phyloP scores from a whole-genome alignment of 306 rosid species.

The Hippophae gyantsensis region DNA sequence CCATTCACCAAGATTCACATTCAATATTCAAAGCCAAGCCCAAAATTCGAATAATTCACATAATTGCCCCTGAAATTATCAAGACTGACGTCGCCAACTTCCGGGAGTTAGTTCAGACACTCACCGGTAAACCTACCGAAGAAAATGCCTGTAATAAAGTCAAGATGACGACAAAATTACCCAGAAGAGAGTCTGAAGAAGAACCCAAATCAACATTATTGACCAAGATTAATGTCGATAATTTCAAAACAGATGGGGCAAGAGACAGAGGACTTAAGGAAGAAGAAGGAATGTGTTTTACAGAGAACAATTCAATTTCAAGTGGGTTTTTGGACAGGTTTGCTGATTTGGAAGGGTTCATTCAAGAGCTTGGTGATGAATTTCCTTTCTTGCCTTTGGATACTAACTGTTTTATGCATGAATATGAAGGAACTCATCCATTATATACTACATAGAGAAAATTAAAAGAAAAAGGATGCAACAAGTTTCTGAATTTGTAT shows the following conservation, averaged over 20 bases:
- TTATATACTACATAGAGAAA: not conserved
- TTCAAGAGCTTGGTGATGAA: constrained; percentile 47
- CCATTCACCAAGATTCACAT: constrained; percentile 49
- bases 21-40: constrained; percentile 56
- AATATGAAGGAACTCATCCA: constrained; percentile 41
- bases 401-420: constrained; percentile 33
- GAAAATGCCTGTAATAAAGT: not conserved
- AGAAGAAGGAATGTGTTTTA: constrained; percentile 31
- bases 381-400: constrained; percentile 52
- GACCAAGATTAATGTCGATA: no score
- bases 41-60: constrained; percentile 80
- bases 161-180: no score
- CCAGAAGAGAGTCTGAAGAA: not conserved
- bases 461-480: no score
- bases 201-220: constrained; percentile 2
- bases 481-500: no score
- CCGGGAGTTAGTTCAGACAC: constrained; percentile 68
- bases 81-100: constrained; percentile 76
- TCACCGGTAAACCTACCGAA: constrained; percentile 67
- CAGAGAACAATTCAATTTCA: no score
- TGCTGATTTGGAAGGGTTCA: constrained; percentile 68
- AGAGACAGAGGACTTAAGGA: constrained; percentile 26
- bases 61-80: constrained; percentile 83
- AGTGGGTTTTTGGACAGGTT: constrained; percentile 4
- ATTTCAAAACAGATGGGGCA: constrained; percentile 5